Conservation (phyloP, 1,139 yeast species). For the Blastobotrys serpentis region DNA sequence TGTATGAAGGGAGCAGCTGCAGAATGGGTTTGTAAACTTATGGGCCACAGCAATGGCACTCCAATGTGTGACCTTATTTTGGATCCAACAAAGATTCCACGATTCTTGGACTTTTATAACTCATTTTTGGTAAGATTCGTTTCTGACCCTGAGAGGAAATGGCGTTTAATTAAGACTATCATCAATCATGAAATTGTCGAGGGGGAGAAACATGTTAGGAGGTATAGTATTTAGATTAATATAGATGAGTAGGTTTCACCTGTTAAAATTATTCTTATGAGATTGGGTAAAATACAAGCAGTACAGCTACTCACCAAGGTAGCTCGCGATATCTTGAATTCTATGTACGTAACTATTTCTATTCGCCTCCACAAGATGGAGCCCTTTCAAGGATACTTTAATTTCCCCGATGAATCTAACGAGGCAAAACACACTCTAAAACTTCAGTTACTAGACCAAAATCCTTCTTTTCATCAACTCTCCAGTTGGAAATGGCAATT, state of each 20-base stretch:
- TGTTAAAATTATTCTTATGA: not conserved
- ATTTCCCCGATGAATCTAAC: too few relatives aligned
- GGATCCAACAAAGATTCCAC: not conserved
- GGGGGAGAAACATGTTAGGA: not conserved
- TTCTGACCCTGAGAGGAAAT: not conserved
- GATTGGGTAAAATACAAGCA: too few relatives aligned
- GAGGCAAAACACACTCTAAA: too few relatives aligned
- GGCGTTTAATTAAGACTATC: not conserved
- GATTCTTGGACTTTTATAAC: not conserved
- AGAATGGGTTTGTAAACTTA: not conserved
- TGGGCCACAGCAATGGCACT: not conserved
- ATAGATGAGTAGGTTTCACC: too few relatives aligned
- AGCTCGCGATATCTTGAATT: too few relatives aligned
- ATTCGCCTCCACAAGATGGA: too few relatives aligned
- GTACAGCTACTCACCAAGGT: too few relatives aligned
- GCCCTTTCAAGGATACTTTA: too few relatives aligned
- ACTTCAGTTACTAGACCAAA: constrained; percentile 21
- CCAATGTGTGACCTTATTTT: not conserved
- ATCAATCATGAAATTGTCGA: not conserved
- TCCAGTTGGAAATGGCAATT: constrained; percentile 33
- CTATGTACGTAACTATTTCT: too few relatives aligned
- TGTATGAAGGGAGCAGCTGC: constrained; percentile 1
- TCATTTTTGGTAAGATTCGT: not conserved
- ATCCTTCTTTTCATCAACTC: constrained; percentile 20
- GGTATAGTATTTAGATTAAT: not conserved